Evolutionary conservation across 768 basidiomycete species (phyloP).

Genomic region (Gyrodon lividus): DNA sequence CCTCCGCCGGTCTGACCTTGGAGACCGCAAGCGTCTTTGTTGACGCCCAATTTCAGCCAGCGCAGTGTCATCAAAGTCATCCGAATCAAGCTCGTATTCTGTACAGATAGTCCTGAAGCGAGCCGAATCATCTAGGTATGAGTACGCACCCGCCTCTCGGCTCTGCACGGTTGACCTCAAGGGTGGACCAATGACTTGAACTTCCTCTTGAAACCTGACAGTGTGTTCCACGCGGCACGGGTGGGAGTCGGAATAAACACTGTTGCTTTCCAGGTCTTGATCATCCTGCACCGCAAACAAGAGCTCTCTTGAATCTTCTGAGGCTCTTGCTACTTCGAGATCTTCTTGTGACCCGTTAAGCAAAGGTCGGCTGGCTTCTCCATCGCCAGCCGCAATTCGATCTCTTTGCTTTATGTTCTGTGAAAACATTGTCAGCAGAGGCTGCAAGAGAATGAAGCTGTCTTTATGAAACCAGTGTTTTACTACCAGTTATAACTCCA

Average conservation of each 20-base stretch:
- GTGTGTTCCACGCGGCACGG: constrained; percentile 41
- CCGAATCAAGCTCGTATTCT: constrained; percentile 86
- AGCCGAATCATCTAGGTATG: constrained; percentile 8
- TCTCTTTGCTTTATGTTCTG: constrained; percentile 31
- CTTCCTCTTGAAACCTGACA: constrained; percentile 68
- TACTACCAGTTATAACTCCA: neutral
- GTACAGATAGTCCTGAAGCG: constrained; percentile 10
- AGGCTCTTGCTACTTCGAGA: constrained; percentile 21
- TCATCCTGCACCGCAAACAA: constrained; percentile 58
- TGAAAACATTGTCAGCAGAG: constrained; percentile 28
- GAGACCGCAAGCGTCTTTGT: constrained; percentile 18
- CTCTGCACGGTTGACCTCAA: constrained; percentile 72
- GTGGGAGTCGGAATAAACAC: constrained; percentile 32
- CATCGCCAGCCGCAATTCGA: constrained; percentile 19
- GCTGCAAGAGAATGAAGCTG: neutral
- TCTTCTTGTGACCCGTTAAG: constrained; percentile 47
- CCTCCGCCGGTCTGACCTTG: constrained; percentile 36
- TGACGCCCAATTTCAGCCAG: constrained; percentile 31
- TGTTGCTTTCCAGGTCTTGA: constrained; percentile 45
- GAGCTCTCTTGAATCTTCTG: constrained; percentile 26
- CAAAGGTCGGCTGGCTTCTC: constrained; percentile 58
- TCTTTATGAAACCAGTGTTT: neutral
- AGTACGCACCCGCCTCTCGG: constrained; percentile 75
- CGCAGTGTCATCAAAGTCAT: constrained; percentile 67
- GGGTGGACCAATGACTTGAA: constrained; percentile 65